Evolutionary conservation across 805 yeast genomes (phyloP).

Genomic region (Hanseniaspora singularis): DNA sequence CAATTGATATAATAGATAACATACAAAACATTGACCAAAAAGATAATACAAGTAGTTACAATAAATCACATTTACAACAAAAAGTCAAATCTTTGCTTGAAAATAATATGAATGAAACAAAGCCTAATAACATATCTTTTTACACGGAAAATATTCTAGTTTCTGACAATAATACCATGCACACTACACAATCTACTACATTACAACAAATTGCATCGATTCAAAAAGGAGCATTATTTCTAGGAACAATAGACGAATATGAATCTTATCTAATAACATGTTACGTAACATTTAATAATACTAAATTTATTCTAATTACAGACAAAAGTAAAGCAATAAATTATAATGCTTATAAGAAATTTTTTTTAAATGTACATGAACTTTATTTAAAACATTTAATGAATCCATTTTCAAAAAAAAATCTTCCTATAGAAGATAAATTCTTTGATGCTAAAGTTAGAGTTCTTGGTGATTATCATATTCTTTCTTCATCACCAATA

Average conservation of each 20-base stretch:
- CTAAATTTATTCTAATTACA: slow-evolving; percentile 64
- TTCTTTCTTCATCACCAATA: slow-evolving; percentile 30
- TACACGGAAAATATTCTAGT: neutral
- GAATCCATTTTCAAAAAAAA: slow-evolving; percentile 55
- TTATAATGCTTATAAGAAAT: slow-evolving; percentile 70
- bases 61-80: slow-evolving; percentile 10
- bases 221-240: slow-evolving; percentile 33
- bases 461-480: slow-evolving; percentile 59
- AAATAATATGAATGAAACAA: neutral
- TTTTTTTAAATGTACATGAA: slow-evolving; percentile 76
- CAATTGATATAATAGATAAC: slow-evolving; percentile 86
- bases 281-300: slow-evolving; percentile 76
- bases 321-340: slow-evolving; percentile 31
- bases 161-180: neutral
- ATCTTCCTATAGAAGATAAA: neutral
- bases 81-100: slow-evolving; percentile 2
- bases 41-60: slow-evolving; percentile 14
- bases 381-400: slow-evolving; percentile 72
- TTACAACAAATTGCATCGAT: neutral
- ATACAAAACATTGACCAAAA: slow-evolving; percentile 35
- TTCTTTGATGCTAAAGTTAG: slow-evolving; percentile 67
- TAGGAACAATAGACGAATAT: slow-evolving; percentile 74
- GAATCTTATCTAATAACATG: slow-evolving; percentile 76
- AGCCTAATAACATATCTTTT: neutral
- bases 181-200: neutral